These are phyloP conservation scores for Neurospora sp. DNA, from an alignment of 495 filamentous ascomycete species.

Conservation along the genomic window DNA sequence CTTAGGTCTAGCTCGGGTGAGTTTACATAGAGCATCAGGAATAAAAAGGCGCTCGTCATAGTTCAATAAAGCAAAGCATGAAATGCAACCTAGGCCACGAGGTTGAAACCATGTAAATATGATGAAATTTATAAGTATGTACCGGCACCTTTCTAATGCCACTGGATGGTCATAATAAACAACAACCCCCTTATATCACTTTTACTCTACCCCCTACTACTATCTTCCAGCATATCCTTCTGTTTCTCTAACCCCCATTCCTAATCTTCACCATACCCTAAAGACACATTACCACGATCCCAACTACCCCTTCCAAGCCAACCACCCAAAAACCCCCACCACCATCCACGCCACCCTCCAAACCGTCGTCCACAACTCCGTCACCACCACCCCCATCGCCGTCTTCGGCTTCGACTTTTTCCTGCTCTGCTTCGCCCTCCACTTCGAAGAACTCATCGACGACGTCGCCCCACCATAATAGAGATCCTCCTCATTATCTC, in stretches of 20 bases:
- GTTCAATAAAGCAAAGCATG: neutral
- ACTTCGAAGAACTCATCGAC: conserved; percentile 10
- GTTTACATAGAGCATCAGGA: neutral
- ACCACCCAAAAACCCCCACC: conserved; percentile 28
- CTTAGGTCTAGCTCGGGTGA: neutral
- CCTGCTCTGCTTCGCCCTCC: conserved; percentile 17
- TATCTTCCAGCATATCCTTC: too few species aligned
- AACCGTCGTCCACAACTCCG: conserved; percentile 36
- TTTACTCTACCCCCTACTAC: neutral
- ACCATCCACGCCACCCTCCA: conserved; percentile 39
- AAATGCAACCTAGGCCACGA: neutral
- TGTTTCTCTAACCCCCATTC: neutral
- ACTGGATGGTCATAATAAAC: neutral
- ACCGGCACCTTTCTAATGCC: neutral
- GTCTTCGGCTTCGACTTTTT: conserved; percentile 7
- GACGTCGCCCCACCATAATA: conserved; percentile 14
- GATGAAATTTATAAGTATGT: neutral
- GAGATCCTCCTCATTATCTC: conserved; percentile 22
- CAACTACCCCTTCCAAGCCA: conserved; percentile 28
- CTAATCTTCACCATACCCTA: neutral
- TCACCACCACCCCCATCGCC: conserved; percentile 16
- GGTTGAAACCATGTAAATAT: neutral
- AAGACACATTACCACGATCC: too few species aligned
- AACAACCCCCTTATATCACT: neutral
- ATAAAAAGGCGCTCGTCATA: neutral